Percentiles rank a stretch among this genome's conserved stretches.
Conservation (phyloP, 305 asterid genomes). For the Fraxinus albicans region DNA sequence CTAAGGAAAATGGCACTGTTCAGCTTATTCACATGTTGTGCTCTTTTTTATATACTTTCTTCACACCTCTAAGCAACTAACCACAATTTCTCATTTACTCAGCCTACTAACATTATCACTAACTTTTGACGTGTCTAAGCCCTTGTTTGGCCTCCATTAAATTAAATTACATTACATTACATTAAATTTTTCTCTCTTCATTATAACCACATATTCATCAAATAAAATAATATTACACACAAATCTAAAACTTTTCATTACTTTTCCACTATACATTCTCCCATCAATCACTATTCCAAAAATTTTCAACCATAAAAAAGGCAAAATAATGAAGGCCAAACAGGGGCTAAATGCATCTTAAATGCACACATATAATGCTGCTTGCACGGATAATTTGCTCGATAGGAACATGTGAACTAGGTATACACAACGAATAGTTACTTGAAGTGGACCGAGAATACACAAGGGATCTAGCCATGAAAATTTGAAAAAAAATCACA, state of each 20-base stretch:
- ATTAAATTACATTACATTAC: too few relatives aligned
- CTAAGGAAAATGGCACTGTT: conserved; percentile 36
- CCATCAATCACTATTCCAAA: too few relatives aligned
- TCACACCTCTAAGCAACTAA: not conserved
- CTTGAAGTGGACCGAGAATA: not conserved
- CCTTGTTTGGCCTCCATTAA: too few relatives aligned
- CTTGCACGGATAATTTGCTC: not conserved
- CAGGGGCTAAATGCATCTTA: not conserved
- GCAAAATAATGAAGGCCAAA: too few relatives aligned
- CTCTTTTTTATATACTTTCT: not conserved
- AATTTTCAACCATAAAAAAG: too few relatives aligned
- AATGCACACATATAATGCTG: not conserved
- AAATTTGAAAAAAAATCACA: not conserved
- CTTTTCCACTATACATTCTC: too few relatives aligned
- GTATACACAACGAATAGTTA: not conserved
- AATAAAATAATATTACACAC: too few relatives aligned
- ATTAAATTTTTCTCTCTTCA: too few relatives aligned
- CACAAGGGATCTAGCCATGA: not conserved
- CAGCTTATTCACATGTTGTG: not conserved
- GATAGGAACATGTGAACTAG: not conserved
- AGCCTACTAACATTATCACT: not conserved
- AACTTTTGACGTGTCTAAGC: not conserved
- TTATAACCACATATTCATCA: too few relatives aligned
- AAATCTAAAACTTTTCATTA: too few relatives aligned
- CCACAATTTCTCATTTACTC: not conserved